phyloP scores from a whole-genome alignment of 768 basidiomycete genomes.

The Calocybe indica region DNA sequence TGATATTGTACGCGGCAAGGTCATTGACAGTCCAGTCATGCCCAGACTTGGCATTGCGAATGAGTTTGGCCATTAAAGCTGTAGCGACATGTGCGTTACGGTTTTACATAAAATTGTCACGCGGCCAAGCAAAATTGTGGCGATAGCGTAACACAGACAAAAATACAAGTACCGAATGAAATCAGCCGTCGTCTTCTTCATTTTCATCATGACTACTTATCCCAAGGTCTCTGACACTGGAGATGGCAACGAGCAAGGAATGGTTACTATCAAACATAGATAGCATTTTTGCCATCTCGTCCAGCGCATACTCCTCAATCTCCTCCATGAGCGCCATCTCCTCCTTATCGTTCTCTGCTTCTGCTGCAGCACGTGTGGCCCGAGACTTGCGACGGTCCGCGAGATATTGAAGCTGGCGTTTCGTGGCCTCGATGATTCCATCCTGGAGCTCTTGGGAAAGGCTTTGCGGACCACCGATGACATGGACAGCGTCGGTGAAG shows the following conservation, averaged over 20 bases:
- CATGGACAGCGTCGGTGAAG: conserved; percentile 53
- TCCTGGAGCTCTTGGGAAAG: conserved; percentile 49
- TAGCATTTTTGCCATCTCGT: conserved; percentile 72
- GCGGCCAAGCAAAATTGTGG: no score
- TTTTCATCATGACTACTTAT: conserved; percentile 44
- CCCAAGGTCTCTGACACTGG: conserved; percentile 68
- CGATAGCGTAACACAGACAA: no score
- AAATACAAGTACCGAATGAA: not conserved
- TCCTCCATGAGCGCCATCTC: conserved; percentile 72
- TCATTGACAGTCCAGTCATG: conserved; percentile 20
- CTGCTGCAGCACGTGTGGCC: conserved; percentile 25
- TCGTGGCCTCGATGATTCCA: conserved; percentile 61
- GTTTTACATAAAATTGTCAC: no score
- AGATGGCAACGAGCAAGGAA: conserved; percentile 61
- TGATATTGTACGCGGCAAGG: conserved; percentile 17
- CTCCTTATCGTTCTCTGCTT: conserved; percentile 44
- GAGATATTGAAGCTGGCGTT: conserved; percentile 60
- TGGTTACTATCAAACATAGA: conserved; percentile 50
- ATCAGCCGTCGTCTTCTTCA: conserved; percentile 28
- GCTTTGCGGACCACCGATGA: conserved; percentile 48
- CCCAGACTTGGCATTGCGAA: conserved; percentile 18
- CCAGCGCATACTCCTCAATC: conserved; percentile 77
- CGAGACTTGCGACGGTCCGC: conserved; percentile 65
- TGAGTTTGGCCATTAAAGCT: conserved; percentile 12
- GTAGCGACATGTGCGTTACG: no score